These are phyloP conservation scores for Gentiana straminea DNA, from an alignment of 257 asterid species.

Conservation along the genomic window DNA sequence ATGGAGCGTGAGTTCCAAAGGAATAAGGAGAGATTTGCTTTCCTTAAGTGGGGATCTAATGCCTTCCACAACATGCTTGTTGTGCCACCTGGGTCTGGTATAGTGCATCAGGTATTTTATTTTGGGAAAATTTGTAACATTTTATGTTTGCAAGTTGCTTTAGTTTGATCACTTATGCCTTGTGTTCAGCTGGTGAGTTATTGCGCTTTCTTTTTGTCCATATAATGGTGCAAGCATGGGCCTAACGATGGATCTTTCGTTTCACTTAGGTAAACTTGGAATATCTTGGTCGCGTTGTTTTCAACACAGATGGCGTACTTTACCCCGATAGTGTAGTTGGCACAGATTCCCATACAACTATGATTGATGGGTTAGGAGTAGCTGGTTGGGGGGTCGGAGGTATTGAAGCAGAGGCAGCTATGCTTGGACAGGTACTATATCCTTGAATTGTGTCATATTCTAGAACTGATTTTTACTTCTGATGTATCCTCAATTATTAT, in stretches of 20 bases:
- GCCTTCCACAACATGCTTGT: conserved; percentile 97
- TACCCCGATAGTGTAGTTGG: conserved; percentile 98
- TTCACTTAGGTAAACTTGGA: conserved; percentile 77
- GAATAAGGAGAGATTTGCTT: conserved; percentile 95
- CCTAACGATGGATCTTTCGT: background rate
- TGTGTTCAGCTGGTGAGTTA: no score
- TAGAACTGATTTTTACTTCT: background rate
- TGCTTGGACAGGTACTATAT: conserved; percentile 85
- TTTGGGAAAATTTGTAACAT: background rate
- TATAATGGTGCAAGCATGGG: no score
- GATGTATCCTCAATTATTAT: no score
- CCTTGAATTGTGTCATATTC: no score
- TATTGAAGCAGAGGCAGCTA: conserved; percentile 96
- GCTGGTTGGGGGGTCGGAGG: conserved; percentile 99
- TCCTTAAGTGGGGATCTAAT: conserved; percentile 95
- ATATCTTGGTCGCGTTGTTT: conserved; percentile 90
- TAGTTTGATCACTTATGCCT: background rate
- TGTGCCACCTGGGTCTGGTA: conserved; percentile 98
- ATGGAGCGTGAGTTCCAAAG: conserved; percentile 92
- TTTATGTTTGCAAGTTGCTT: background rate
- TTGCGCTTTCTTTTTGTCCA: no score
- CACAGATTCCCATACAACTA: conserved; percentile 93
- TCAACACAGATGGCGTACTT: conserved; percentile 66
- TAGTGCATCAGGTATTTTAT: conserved; percentile 74
- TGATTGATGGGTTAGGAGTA: conserved; percentile 95